Base-by-base conservation (phyloP, 2,329 filamentous ascomycete genomes). In the Sporothrix luriei region DNA sequence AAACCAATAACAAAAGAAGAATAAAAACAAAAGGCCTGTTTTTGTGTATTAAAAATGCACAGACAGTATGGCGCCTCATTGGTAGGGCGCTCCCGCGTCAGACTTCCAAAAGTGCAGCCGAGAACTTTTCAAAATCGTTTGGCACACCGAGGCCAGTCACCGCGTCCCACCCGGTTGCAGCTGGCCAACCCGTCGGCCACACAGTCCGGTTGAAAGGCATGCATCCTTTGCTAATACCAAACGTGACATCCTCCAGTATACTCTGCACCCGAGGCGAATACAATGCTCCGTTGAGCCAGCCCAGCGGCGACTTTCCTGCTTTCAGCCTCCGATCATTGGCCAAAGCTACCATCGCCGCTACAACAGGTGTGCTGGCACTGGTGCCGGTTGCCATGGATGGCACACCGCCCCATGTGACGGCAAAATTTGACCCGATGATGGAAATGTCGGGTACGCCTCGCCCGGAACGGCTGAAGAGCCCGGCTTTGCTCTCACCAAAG, bases 381-480 rank as follows among this genome's bases (percentile, higher is more conserved):
- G 84, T 85, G 13, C 84, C 84, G 61, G 78, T 73, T 2, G 82
- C 75, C 1, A 72, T 71, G 0, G 67, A 51, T 5, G 75, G 70
- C 16, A 68, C 65, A 9, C 79, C 79, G 6, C 75, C 75, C 19
- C 77, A 72, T 3, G 79, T 70, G 48, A 81, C 79, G 7, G 77
- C 72, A 69, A 89, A 90, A 71, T 87, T 85, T 9, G 85, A 85
- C 1, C 88, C 84, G 26, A 91, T 82, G 3, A 81, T 83, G 4
- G 83, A 80, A 29, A 87, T 78, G 73, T 87, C 85, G 0, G 85
- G 85, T 24, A 82, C 80, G 1, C 80, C 84, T 4, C 85, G 80
- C 49, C 83, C 84, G 2, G 74, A 77, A 0, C 75, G 71, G 73
- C 85, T 81, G 76, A 83, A 85, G 68, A 81, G 77, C 38, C 78